Evolutionary conservation across 768 basidiomycete species (phyloP).

Genomic region (Gyrodon lividus): DNA sequence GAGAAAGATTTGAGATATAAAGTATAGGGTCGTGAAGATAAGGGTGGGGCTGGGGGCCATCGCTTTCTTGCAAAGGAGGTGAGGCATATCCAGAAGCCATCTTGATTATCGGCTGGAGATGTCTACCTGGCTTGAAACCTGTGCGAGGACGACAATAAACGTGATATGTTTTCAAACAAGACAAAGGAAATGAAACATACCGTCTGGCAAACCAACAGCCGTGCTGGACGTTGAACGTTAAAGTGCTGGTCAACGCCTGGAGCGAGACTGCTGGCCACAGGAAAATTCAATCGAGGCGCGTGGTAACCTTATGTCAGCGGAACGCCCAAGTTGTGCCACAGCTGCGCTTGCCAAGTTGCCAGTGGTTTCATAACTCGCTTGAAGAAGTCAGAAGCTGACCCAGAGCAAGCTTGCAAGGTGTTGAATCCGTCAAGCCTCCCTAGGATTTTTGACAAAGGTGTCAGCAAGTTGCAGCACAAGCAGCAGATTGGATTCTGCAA

Average conservation of each 20-base stretch:
- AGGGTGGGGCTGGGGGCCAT: conserved; percentile 56
- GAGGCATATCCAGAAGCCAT: conserved; percentile 37
- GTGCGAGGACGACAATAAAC: conserved; percentile 1
- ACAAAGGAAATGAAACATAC: conserved; percentile 16
- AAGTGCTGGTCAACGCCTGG: conserved; percentile 26
- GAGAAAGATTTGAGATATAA: conserved; percentile 76
- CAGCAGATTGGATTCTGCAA: too few species aligned
- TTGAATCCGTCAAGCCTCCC: too few species aligned
- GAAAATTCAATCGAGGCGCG: conserved; percentile 31
- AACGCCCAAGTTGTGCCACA: background rate
- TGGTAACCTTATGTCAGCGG: conserved; percentile 36
- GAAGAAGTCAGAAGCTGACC: too few species aligned
- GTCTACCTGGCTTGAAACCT: conserved; percentile 17
- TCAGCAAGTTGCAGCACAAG: too few species aligned
- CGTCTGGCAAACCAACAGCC: conserved; percentile 30
- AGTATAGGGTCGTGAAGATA: conserved; percentile 83
- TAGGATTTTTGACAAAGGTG: too few species aligned
- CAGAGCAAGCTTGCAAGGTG: too few species aligned
- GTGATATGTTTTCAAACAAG: background rate
- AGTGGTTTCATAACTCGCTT: too few species aligned
- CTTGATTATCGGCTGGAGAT: conserved; percentile 30
- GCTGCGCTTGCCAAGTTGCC: too few species aligned
- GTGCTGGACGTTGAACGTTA: conserved; percentile 35
- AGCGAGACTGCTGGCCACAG: conserved; percentile 14
- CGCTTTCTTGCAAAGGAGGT: conserved; percentile 31